These are phyloP conservation scores for Triadica sebifera DNA, from an alignment of 345 rosid genomes.

Conservation along the genomic window DNA sequence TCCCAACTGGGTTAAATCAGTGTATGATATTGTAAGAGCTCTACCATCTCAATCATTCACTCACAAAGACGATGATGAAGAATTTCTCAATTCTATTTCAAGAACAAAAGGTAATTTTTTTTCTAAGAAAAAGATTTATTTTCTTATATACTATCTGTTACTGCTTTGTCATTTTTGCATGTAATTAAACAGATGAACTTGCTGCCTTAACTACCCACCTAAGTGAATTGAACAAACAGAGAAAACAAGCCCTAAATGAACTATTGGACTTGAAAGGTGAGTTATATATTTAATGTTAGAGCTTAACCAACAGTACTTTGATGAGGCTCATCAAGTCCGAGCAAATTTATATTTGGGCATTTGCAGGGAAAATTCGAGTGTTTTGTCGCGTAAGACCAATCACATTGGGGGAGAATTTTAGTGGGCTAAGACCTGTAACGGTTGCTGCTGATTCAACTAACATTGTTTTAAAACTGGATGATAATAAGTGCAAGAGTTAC, in stretches of 20 bases:
- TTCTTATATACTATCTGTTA: background rate
- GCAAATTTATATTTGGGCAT: no score
- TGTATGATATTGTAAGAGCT: constrained; percentile 46
- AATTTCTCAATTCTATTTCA: constrained; percentile 27
- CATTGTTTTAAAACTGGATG: constrained; percentile 41
- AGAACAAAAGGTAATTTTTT: constrained; percentile 39
- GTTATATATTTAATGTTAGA: background rate
- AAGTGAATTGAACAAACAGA: constrained; percentile 48
- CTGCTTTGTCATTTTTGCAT: constrained; percentile 10
- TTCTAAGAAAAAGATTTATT: no score
- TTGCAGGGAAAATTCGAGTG: constrained; percentile 72
- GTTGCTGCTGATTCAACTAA: constrained; percentile 48
- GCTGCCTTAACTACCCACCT: constrained; percentile 34
- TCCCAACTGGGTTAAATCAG: constrained; percentile 61
- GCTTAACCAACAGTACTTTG: background rate
- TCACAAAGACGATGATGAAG: constrained; percentile 7
- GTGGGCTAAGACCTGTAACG: constrained; percentile 35
- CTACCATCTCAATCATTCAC: constrained; percentile 16
- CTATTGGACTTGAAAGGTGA: constrained; percentile 77
- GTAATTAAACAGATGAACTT: constrained; percentile 48
- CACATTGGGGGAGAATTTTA: constrained; percentile 20
- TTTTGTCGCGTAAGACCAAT: constrained; percentile 71
- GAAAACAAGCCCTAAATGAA: constrained; percentile 66
- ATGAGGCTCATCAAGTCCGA: no score
- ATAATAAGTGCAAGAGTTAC: constrained; percentile 48